phyloP scores from a whole-genome alignment of 108 stramenopile genomes.

The Cylindrotheca fusiformis region DNA sequence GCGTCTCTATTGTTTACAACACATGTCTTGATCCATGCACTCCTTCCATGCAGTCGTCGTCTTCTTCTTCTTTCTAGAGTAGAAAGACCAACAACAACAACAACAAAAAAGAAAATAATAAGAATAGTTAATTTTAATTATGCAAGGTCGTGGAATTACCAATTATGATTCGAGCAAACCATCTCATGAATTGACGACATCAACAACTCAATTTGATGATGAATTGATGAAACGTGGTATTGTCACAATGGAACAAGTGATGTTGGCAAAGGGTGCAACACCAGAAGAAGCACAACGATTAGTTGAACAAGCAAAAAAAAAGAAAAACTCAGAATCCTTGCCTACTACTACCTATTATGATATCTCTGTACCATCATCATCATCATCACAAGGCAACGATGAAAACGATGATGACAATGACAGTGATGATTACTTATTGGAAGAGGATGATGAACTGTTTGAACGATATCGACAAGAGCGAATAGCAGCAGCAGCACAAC shows the following conservation, averaged over 20 bases:
- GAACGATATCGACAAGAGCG: slow-evolving; percentile 53
- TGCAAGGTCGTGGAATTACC: slow-evolving; percentile 67
- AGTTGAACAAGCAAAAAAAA: slow-evolving; percentile 20
- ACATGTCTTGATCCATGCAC: neutral
- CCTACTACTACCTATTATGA: neutral
- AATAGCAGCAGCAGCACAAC: slow-evolving; percentile 12
- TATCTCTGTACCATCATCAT: neutral
- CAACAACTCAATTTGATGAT: slow-evolving; percentile 84
- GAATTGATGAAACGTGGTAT: slow-evolving; percentile 63
- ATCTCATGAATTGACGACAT: slow-evolving; percentile 46
- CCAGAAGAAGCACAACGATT: slow-evolving; percentile 50
- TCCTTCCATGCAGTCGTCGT: neutral
- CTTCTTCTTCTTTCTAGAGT: neutral
- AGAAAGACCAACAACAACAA: neutral
- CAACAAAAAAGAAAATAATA: no score
- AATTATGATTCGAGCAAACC: slow-evolving; percentile 57
- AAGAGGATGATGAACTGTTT: slow-evolving; percentile 53
- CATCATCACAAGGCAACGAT: slow-evolving; percentile 1
- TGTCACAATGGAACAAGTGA: slow-evolving; percentile 65
- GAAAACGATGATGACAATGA: slow-evolving; percentile 21
- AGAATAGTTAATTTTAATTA: no score
- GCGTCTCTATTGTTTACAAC: no score
- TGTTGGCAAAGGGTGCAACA: slow-evolving; percentile 77
- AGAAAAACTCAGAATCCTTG: slow-evolving; percentile 6
- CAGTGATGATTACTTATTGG: slow-evolving; percentile 30